Evolutionary conservation across 805 yeast genomes (phyloP), one percentile per base, ranked within the genome.

Genomic region (Kuraishia borneana): DNA sequence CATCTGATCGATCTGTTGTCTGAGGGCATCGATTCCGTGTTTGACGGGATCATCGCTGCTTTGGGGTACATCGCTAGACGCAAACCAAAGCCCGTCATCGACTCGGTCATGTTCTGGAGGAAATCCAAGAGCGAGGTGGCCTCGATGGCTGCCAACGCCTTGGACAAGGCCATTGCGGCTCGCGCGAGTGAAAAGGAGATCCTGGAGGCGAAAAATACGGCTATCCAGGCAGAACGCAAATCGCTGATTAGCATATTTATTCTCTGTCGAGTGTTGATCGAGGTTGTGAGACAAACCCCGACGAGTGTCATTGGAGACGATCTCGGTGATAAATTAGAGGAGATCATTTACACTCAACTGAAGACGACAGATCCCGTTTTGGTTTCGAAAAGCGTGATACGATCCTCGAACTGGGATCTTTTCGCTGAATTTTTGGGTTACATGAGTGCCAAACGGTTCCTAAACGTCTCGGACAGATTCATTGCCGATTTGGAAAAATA

Each of bases 71-170:
- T 92, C 26, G 94, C 98, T 1, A 69, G 85, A 37, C 68, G 79
- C 18, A 83, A 85, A 43, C 96, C 97, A 0, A 88, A 85, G 49
- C 95, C 96, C 0, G 96, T 92, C 2, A 87, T 94, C 22, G 99
- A 92, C 54, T 85, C 95, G 5, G 95, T 92, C 39, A 88, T 92
- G 97, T 88, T 83, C 51, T 92, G 99, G 99, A 70, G 97, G 39
- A 84, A 89, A 52, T 75, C 89, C 2, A 92, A 92, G 54, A 77
- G 94, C 10, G 97, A 89, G 46, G 78, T 82, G 3, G 84, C 94
- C 2, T 71, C 73, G 20, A 61, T 70, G 54, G 75, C 81, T 1
- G 67, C 76, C 3, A 64, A 73, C 14, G 68, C 66, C 27, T 63
- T 68, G 12, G 76, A 71, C 33, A 63, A 53, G 36, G 61, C 54